Base-by-base conservation (phyloP, 1,284 basidiomycete species). In the Microbotryum scabiosae region DNA sequence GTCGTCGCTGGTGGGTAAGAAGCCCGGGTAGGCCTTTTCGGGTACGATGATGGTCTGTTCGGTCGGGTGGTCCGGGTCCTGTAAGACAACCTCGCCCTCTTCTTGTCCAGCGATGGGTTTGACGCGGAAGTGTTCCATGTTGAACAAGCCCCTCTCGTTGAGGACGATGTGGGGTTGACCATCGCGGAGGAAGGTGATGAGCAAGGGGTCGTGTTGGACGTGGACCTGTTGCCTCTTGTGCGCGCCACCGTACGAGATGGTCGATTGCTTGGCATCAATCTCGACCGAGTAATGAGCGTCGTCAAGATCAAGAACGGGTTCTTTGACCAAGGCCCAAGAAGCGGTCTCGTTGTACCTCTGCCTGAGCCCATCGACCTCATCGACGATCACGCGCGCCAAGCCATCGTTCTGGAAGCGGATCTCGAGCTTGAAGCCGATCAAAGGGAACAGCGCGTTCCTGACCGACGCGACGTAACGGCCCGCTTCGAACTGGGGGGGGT, bases 61-160 rank as follows among this genome's bases (percentile, higher is more conserved):
- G 6, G 69, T 72, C 32, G 76, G 73, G 18, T 65, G 62, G n/a
- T 65, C 64, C 32, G 59, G 57, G 28, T 73, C 70, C 20, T 73
- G 57, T 2, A 68, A 61, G 53, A 75, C 73, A 8, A 67, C 53
- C 59, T 69, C 69, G 20, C 66, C 66, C 16, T 69, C 68, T 14
- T 66, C 69, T 65, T 70, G 56, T 60, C 80, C 74, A 21, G 59
- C 60, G 56, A 68, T 55, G 1, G 55, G 28, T 76, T 90, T 90
- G 41, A 79, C 80, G 59, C 91, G 82, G 80, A 91, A 97, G 75
- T 98, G 96, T 74, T 99, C 96, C 90, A 98, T 92, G 73, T 98
- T 92, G 69, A 99, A 79, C 30, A 99, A 80, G 1, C 88, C 87
- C 48, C 85, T 82, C 12, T 90, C 90, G 72, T 99, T 99, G 57